These are phyloP conservation scores for Blastocystis sp. DNA, from an alignment of 352 stramenopile genomes.

Conservation along the genomic window DNA sequence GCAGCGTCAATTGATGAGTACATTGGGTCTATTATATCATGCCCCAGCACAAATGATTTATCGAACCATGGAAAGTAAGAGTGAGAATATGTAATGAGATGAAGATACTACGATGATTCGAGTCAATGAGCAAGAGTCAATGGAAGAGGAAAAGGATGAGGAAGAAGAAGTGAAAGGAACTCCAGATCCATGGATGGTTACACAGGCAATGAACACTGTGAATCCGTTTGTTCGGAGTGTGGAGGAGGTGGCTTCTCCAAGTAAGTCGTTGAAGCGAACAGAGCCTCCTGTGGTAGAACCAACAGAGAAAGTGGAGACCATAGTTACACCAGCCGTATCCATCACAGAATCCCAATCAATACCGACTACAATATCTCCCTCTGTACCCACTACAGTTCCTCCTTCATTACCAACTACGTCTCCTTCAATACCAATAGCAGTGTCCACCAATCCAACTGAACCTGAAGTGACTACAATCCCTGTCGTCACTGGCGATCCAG, in stretches of 20 bases:
- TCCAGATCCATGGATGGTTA: neutral
- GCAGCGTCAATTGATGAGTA: neutral
- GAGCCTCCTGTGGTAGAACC: neutral
- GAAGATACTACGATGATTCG: neutral
- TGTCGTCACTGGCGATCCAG: neutral
- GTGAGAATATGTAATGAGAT: neutral
- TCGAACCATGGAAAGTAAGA: constrained; percentile 1
- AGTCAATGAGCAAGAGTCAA: neutral
- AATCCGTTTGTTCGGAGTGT: neutral
- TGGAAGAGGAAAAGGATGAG: neutral
- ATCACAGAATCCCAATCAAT: neutral
- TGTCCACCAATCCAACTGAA: neutral
- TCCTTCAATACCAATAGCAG: neutral
- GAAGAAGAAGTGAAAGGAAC: neutral
- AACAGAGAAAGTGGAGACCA: neutral
- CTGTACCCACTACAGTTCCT: neutral
- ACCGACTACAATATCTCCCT: neutral
- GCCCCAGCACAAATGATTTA: neutral
- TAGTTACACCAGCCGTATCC: neutral
- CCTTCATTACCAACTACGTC: neutral
- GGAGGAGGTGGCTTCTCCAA: neutral
- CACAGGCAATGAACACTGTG: neutral
- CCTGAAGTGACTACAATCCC: neutral
- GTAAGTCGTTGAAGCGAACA: neutral
- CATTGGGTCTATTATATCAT: constrained; percentile 17